These are phyloP conservation scores for Panicum miliaceum DNA, from an alignment of 176 grass and related monocot genomes.

Conservation along the genomic window DNA sequence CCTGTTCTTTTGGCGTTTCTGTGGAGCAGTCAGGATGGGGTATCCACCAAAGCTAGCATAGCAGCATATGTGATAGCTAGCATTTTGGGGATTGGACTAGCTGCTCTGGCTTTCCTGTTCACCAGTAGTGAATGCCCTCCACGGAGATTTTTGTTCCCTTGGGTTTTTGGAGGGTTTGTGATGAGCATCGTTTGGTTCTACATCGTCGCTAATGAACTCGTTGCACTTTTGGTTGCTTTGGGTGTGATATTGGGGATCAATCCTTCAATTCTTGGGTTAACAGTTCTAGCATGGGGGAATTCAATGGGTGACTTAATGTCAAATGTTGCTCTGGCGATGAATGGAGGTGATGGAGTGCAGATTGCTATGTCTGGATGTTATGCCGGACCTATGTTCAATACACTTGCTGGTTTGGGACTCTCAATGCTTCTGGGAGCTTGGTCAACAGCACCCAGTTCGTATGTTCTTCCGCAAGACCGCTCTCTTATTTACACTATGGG, in stretches of 20 bases:
- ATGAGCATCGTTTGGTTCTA: constrained; percentile 99
- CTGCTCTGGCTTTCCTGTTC: constrained; percentile 71
- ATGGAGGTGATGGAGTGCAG: constrained; percentile 86
- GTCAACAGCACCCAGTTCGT: constrained; percentile 67
- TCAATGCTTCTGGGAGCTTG: constrained; percentile 90
- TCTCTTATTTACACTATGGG: constrained; percentile 85
- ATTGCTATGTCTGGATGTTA: constrained; percentile 99
- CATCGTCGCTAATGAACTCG: constrained; percentile 92
- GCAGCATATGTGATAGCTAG: constrained; percentile 58
- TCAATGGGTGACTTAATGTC: constrained; percentile 98
- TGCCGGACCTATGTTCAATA: constrained; percentile 99
- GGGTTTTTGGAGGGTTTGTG: constrained; percentile 97
- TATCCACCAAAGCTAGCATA: constrained; percentile 46
- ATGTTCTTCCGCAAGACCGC: constrained; percentile 72
- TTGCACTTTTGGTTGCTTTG: constrained; percentile 88
- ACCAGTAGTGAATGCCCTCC: constrained; percentile 73
- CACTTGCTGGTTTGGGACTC: constrained; percentile 89
- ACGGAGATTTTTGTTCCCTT: constrained; percentile 82
- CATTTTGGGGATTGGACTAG: constrained; percentile 58
- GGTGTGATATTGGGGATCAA: constrained; percentile 89
- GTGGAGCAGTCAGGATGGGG: constrained; percentile 62
- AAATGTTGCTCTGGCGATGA: constrained; percentile 90
- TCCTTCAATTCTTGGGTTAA: constrained; percentile 95
- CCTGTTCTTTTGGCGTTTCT: constrained; percentile 85
- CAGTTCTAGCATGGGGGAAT: constrained; percentile 96